These are phyloP conservation scores for Gracilaria domingensis DNA, from an alignment of 23 red algal genomes.

Conservation along the genomic window DNA sequence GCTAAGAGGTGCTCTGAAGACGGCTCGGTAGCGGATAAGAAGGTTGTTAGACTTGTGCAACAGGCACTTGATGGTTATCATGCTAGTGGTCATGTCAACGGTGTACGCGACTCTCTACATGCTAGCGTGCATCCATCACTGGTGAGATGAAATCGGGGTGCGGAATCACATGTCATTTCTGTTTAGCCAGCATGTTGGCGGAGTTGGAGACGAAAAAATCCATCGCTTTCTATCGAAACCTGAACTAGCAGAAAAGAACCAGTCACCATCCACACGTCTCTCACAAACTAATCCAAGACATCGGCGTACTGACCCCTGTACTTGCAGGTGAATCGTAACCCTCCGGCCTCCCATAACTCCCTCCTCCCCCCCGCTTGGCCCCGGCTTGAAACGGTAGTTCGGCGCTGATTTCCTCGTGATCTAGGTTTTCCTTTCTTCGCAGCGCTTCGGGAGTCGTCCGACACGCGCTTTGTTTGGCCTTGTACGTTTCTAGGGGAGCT, in stretches of 20 bases:
- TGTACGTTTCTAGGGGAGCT: conserved; percentile 27
- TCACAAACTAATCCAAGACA: no score
- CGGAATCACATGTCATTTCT: conserved; percentile 26
- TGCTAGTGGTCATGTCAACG: conserved; percentile 26
- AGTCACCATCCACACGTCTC: no score
- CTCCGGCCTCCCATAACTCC: no score
- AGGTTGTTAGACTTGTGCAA: conserved; percentile 25
- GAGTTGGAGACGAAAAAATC: conserved; percentile 18
- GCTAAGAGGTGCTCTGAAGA: neutral
- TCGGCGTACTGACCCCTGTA: no score
- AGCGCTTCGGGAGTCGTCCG: conserved; percentile 16
- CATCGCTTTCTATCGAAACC: conserved; percentile 10
- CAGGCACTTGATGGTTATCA: conserved; percentile 12
- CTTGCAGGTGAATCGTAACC: neutral
- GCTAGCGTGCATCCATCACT: conserved; percentile 60
- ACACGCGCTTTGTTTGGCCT: conserved; percentile 24
- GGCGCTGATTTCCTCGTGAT: conserved; percentile 30
- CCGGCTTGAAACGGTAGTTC: neutral
- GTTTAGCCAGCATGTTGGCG: conserved; percentile 22
- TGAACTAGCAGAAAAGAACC: neutral
- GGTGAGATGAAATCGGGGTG: conserved; percentile 14
- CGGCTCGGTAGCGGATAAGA: neutral
- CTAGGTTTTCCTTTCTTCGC: conserved; percentile 17
- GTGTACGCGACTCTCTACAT: conserved; percentile 46
- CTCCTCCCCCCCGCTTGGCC: no score